These are phyloP conservation scores for Aspergillus versicolor DNA, from an alignment of 2,329 filamentous ascomycete genomes.

Conservation along the genomic window DNA sequence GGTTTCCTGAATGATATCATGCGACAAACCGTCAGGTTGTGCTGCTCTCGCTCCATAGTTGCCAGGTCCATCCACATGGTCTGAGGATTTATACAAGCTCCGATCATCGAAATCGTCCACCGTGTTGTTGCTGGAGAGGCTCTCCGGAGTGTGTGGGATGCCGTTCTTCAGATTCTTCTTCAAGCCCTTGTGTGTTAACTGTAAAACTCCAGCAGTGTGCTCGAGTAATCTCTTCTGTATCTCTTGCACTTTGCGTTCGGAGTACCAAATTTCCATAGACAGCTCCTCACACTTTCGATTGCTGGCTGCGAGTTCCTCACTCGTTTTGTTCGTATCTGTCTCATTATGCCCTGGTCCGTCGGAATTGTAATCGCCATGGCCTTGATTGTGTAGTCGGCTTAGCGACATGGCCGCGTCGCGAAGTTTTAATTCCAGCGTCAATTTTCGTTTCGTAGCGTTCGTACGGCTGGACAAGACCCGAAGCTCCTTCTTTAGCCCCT, in stretches of 20 bases:
- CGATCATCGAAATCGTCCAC: constrained; percentile 73
- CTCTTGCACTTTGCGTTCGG: constrained; percentile 74
- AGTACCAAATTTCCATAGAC: constrained; percentile 72
- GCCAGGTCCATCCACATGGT: constrained; percentile 57
- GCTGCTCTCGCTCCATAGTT: constrained; percentile 23
- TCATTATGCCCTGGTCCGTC: constrained; percentile 48
- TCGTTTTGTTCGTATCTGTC: constrained; percentile 53
- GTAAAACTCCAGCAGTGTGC: constrained; percentile 89
- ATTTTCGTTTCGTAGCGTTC: constrained; percentile 75
- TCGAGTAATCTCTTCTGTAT: constrained; percentile 75
- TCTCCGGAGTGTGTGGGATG: constrained; percentile 72
- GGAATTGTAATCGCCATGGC: constrained; percentile 44
- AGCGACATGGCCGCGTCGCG: constrained; percentile 89
- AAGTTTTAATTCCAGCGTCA: constrained; percentile 89
- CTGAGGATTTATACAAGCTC: constrained; percentile 69
- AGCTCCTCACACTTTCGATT: constrained; percentile 84
- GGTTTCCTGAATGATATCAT: constrained; percentile 59
- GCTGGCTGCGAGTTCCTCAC: constrained; percentile 71
- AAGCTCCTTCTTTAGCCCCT: constrained; percentile 84
- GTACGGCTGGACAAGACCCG: constrained; percentile 71
- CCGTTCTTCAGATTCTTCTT: constrained; percentile 54
- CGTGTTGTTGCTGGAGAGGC: constrained; percentile 62
- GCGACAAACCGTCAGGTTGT: constrained; percentile 18
- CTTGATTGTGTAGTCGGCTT: constrained; percentile 70
- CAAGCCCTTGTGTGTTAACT: constrained; percentile 80